Base-by-base conservation (phyloP, 805 yeast genomes). In the Komagataella pastoris region DNA sequence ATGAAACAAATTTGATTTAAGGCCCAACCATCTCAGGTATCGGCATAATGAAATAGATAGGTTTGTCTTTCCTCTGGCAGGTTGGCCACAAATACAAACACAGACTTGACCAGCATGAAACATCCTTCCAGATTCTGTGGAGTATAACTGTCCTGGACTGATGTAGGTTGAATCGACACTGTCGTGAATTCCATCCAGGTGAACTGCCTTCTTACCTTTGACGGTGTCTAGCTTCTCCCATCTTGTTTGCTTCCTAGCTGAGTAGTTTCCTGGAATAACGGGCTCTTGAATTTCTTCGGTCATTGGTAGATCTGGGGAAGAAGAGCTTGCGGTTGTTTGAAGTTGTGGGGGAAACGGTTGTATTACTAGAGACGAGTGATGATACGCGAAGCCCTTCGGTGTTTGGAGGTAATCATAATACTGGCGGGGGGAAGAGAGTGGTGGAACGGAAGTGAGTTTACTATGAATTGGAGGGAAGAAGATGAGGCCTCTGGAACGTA, bases 21-120 rank as follows among this genome's bases (percentile, higher is more conserved):
- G 98, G 4, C 99, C 99, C 47, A 93, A 72, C 99, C 99, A 93
- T 59, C 97, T 77, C 57, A 95, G 72, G 65, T 90, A 93, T 53
- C 99, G 77, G 3, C 97, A 88, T 56, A 93, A 74, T 12, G 96
- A 83, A 45, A 91, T 97, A 5, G 97, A 85, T 50, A 91, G 73
- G 63, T 89, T 88, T 1, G 99, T 93, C 64, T 93, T 93, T 2
- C 98, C 97, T 49, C 98, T 76, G 1, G 97, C 98, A 2, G 99
- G 98, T 54, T 90, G 73, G 0, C 99, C 99, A 3, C 87, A 91
- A 57, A 93, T 74, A 3, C 85, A 88, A 51, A 93, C 84, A 59
- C 95, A 80, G 47, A 93, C 81, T 59, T 88, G 86, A 3, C 99
- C 99, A 3, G 99, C 98, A 61, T 93, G 98, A 69, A 88, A 93